Evolutionary conservation across 768 basidiomycete species (phyloP), one percentile per base, ranked within the genome.

Genomic region (Omphalotus guepiniiformis): DNA sequence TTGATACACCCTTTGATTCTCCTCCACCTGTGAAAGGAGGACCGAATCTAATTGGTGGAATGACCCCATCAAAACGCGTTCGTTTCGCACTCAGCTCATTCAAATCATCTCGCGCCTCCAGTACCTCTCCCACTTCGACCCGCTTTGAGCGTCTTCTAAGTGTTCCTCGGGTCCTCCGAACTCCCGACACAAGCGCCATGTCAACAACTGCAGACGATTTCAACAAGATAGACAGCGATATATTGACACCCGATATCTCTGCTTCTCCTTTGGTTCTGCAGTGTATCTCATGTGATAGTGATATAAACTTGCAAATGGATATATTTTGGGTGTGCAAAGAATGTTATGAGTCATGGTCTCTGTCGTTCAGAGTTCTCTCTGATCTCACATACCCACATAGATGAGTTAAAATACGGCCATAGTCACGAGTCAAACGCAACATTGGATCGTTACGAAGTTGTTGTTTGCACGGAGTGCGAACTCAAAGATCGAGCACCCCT

Each of bases 401-500:
- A 27, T 8, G n/a, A 39, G n/a, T 18, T 26, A 18, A 7, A 19
- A 4, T 18, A 4, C 35, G 18, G 39, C 48, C 32, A 67, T 62
- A 58, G n/a, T n/a, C n/a, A n/a, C n/a, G n/a, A n/a, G n/a, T n/a
- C n/a, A n/a, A n/a, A n/a, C n/a, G n/a, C n/a, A n/a, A n/a, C n/a
- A n/a, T n/a, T n/a, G n/a, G n/a, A n/a, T n/a, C n/a, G n/a, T n/a
- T n/a, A n/a, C n/a, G 19, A 60, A 60, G 46, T 46, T 58, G 16
- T 53, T 60, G 19, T 55, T 58, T 39, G 45, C 18, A 18, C 34
- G 11, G 37, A 47, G 11, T 39, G 38, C 15, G 36, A 41, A 41
- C 39, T 18, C 23, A 15, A 16, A 25, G 28, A 40, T 40, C 42
- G 39, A 7, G 13, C n/a, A 16, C 26, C 50, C 32, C n/a, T n/a